A percentile compares a stretch with the other conserved stretches of the same genome.
These are phyloP conservation scores for Tetracladium marchalianum DNA, from an alignment of 495 filamentous ascomycete species.

Conservation along the genomic window DNA sequence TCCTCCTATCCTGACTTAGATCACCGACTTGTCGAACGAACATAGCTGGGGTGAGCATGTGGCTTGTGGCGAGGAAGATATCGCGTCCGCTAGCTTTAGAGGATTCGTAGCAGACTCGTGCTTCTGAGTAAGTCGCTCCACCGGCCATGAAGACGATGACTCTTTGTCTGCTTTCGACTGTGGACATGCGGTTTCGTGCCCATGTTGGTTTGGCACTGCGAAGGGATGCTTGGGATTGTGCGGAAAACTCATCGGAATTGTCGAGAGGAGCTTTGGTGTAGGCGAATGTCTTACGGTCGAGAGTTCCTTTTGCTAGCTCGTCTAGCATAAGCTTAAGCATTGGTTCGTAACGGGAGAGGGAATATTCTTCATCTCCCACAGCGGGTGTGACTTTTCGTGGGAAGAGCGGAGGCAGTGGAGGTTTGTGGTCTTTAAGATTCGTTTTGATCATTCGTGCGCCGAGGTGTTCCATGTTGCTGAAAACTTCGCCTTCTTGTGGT, in stretches of 20 bases:
- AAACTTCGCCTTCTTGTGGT: constrained; percentile 56
- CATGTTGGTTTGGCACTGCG: constrained; percentile 86
- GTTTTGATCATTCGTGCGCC: constrained; percentile 61
- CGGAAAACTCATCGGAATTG: constrained; percentile 41
- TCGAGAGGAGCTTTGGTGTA: constrained; percentile 68
- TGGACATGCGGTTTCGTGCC: constrained; percentile 69
- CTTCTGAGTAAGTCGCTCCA: constrained; percentile 86
- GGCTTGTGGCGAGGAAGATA: constrained; percentile 81
- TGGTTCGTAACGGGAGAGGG: constrained; percentile 58
- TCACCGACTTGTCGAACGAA: constrained; percentile 77
- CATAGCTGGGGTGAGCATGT: constrained; percentile 76
- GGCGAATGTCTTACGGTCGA: constrained; percentile 68
- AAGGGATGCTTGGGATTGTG: constrained; percentile 64
- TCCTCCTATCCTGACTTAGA: constrained; percentile 60
- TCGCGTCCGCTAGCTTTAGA: constrained; percentile 61
- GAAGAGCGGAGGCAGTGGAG: constrained; percentile 56
- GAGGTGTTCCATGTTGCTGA: constrained; percentile 73
- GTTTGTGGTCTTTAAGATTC: constrained; percentile 64
- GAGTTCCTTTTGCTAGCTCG: constrained; percentile 48
- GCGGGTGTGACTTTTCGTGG: constrained; percentile 35
- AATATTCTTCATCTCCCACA: constrained; percentile 50
- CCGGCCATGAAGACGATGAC: constrained; percentile 95
- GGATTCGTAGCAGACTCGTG: constrained; percentile 81
- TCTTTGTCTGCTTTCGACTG: constrained; percentile 75
- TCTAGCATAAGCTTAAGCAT: constrained; percentile 75